Base-by-base conservation (phyloP, 2,329 filamentous ascomycete species). In the Escovopsis sp. region DNA sequence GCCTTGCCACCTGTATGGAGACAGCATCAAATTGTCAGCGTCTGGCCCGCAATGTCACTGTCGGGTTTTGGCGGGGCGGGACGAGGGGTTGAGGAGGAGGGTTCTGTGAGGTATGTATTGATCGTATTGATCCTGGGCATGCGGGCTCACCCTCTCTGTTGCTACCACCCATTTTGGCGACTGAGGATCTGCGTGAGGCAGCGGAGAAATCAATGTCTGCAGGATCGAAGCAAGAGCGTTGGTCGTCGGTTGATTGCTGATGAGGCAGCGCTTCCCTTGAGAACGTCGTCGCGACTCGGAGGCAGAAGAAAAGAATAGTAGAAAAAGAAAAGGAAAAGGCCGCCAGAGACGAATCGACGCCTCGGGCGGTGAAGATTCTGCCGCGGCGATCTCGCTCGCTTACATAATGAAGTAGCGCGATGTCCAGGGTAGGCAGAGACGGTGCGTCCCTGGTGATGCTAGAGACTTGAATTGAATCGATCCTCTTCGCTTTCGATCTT, bases 1-100 rank as follows among this genome's bases (percentile, higher is more conserved):
- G 68, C 77, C 72, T 87, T 88, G 71, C 83, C 83, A 62, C 82
- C 83, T 88, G 49, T n/a, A 23, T 23, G 23, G 4, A 23, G 23
- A 19, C 37, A 40, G 33, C 28, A 26, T 12, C 19, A n/a, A 11
- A 33, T 6, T n/a, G 39, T 46, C 33, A 46, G 44, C 19, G 33
- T 30, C 19, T 26, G 28, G 23, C 23, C 23, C 23, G 23, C 23
- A 23, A 23, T 23, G 23, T 23, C 23, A 23, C 23, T 23, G 18
- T 37, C 35, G n/a, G 12, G 18, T 10, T 36, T 15, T n/a, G n/a
- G 19, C 34, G 34, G 34, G 12, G n/a, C n/a, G 12, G n/a, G 34
- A 19, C 38, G n/a, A 40, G 43, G 42, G 45, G 43, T 46, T 39
- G 38, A 43, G 48, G 43, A 43, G 53, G 51, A 48, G 50, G 51